These are phyloP conservation scores for Clavispora fructus DNA, from an alignment of 805 yeast species.

Conservation along the genomic window DNA sequence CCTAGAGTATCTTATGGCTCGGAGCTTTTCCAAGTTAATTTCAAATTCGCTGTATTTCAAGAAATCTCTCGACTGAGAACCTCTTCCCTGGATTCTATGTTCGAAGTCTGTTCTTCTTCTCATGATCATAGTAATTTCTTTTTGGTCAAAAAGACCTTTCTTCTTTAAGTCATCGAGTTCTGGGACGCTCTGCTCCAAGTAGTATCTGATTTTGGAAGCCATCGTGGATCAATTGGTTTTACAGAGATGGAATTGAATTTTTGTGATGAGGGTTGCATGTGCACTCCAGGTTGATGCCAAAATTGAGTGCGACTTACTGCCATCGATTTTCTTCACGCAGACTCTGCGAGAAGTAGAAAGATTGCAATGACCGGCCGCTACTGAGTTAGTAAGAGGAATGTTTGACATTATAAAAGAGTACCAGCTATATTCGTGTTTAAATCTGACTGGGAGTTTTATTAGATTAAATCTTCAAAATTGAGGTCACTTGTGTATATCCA, in stretches of 20 bases:
- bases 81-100: conserved; percentile 81
- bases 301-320: background rate
- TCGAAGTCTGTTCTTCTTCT: conserved; percentile 94
- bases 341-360: too few species aligned
- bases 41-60: conserved; percentile 78
- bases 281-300: background rate
- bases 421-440: too few species aligned
- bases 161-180: conserved; percentile 84
- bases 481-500: too few species aligned
- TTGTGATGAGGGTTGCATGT: background rate
- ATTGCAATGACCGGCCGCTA: too few species aligned
- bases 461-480: too few species aligned
- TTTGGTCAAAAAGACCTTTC: conserved; percentile 75
- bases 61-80: conserved; percentile 72
- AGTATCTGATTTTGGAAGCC: conserved; percentile 47
- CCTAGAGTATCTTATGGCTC: conserved; percentile 66
- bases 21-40: conserved; percentile 66
- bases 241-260: background rate
- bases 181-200: conserved; percentile 70
- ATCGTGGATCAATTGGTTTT: conserved; percentile 11
- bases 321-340: too few species aligned
- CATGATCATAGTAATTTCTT: conserved; percentile 80
- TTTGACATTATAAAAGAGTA: too few species aligned
- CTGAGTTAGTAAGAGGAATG: too few species aligned
- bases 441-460: too few species aligned